Conservation (phyloP, 108 stramenopile genomes). For the Nannochloropsis salina region DNA sequence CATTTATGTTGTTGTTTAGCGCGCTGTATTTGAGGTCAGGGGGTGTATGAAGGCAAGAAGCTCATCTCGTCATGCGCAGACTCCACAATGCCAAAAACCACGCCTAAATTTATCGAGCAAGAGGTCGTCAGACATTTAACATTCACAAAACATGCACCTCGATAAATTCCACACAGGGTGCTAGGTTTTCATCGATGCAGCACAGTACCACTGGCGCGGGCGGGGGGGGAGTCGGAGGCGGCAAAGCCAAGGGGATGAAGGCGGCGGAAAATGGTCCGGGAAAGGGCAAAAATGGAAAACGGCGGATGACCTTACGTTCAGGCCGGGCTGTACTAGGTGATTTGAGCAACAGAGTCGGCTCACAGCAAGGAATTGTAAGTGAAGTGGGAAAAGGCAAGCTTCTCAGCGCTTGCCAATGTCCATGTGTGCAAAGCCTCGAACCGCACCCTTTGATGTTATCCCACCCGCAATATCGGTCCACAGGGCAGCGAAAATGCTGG, state of each 20-base stretch:
- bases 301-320: neutral
- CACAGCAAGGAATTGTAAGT: neutral
- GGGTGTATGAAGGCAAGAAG: neutral
- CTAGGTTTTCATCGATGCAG: neutral
- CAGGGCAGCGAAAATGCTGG: constrained; percentile 15
- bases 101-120: neutral
- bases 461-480: too few relatives aligned
- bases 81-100: neutral
- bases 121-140: neutral
- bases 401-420: too few relatives aligned
- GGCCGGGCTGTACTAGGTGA: neutral
- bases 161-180: neutral
- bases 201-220: neutral
- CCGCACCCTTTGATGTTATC: too few relatives aligned
- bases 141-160: neutral
- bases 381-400: too few relatives aligned
- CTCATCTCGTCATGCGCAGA: neutral
- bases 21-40: neutral
- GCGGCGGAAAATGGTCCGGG: neutral
- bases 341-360: constrained; percentile 1
- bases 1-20: too few relatives aligned
- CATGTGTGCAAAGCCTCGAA: too few relatives aligned
- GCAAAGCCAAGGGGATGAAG: neutral
- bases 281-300: neutral
- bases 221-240: neutral